phyloP scores from a whole-genome alignment of 2,329 filamentous ascomycete species.

The Microdochium bolleyi region DNA sequence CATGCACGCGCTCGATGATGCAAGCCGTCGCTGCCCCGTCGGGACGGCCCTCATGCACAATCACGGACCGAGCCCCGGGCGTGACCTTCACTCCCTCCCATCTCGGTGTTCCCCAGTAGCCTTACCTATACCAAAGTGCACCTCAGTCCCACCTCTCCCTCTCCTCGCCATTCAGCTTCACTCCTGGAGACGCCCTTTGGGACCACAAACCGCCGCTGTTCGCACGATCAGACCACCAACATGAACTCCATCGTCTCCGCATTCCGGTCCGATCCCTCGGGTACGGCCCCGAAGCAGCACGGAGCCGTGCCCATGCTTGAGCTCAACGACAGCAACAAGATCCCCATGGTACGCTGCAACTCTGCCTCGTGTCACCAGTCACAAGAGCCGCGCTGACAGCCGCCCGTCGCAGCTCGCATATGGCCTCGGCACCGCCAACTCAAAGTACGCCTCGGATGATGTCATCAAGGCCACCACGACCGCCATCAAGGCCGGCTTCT shows the following conservation, averaged over 20 bases:
- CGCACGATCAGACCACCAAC: conserved; percentile 1
- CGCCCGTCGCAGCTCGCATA: conserved; percentile 50
- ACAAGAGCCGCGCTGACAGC: conserved; percentile 1
- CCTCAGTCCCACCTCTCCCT: too few species aligned
- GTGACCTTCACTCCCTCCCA: background rate
- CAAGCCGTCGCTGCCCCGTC: background rate
- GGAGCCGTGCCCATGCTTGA: conserved; percentile 49
- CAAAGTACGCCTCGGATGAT: conserved; percentile 52
- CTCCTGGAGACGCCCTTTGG: too few species aligned
- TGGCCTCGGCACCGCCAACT: conserved; percentile 62
- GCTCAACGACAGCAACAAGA: conserved; percentile 65
- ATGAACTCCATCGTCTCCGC: conserved; percentile 35
- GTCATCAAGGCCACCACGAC: conserved; percentile 41
- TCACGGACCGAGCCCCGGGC: too few species aligned
- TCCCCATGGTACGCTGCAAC: conserved; percentile 52
- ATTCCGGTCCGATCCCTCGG: conserved; percentile 29
- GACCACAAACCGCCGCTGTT: too few species aligned
- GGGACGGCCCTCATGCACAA: too few species aligned
- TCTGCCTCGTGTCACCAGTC: too few species aligned
- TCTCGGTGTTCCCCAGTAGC: background rate
- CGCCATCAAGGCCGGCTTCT: conserved; percentile 63
- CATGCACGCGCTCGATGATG: conserved; percentile 7
- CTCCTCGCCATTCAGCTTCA: too few species aligned
- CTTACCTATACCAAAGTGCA: too few species aligned
- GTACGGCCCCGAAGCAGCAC: conserved; percentile 29